phyloP scores from a whole-genome alignment of 2,329 filamentous ascomycete genomes.

The Pseudocercospora cruenta region DNA sequence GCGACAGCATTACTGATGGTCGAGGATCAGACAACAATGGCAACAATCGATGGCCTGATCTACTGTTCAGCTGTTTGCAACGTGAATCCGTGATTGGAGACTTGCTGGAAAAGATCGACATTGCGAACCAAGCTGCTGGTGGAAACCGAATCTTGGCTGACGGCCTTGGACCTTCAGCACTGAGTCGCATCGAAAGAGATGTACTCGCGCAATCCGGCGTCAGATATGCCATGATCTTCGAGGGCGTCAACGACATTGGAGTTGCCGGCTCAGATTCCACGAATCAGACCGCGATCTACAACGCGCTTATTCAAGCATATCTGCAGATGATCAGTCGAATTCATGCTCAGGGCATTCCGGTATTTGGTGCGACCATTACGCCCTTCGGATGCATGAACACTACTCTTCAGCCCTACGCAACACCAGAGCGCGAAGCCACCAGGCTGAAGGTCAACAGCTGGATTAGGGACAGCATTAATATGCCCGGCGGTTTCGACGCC shows the following conservation, averaged over 20 bases:
- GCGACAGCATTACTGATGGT: slow-evolving; percentile 69
- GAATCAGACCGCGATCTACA: slow-evolving; percentile 54
- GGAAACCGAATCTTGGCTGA: slow-evolving; percentile 68
- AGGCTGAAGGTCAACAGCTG: slow-evolving; percentile 63
- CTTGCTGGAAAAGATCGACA: slow-evolving; percentile 53
- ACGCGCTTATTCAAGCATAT: slow-evolving; percentile 60
- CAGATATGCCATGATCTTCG: slow-evolving; percentile 66
- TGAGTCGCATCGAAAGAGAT: slow-evolving; percentile 66
- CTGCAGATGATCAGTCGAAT: slow-evolving; percentile 60
- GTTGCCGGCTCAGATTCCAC: slow-evolving; percentile 48
- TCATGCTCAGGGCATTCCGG: slow-evolving; percentile 57
- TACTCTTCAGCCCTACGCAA: slow-evolving; percentile 57
- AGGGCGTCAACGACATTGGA: slow-evolving; percentile 72
- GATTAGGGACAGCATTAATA: slow-evolving; percentile 53
- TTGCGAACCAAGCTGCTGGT: slow-evolving; percentile 69
- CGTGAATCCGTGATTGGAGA: slow-evolving; percentile 24
- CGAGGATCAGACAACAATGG: slow-evolving; percentile 61
- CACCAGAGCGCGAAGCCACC: slow-evolving; percentile 59
- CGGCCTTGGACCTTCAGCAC: slow-evolving; percentile 64
- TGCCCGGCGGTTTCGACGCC: slow-evolving; percentile 58
- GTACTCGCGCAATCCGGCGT: slow-evolving; percentile 62
- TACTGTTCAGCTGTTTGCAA: slow-evolving; percentile 58
- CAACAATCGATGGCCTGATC: slow-evolving; percentile 66
- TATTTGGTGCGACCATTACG: slow-evolving; percentile 69
- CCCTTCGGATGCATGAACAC: slow-evolving; percentile 57